These are phyloP conservation scores for Ceratobasidium theobromae DNA, from an alignment of 1,284 basidiomycete genomes.

Conservation along the genomic window DNA sequence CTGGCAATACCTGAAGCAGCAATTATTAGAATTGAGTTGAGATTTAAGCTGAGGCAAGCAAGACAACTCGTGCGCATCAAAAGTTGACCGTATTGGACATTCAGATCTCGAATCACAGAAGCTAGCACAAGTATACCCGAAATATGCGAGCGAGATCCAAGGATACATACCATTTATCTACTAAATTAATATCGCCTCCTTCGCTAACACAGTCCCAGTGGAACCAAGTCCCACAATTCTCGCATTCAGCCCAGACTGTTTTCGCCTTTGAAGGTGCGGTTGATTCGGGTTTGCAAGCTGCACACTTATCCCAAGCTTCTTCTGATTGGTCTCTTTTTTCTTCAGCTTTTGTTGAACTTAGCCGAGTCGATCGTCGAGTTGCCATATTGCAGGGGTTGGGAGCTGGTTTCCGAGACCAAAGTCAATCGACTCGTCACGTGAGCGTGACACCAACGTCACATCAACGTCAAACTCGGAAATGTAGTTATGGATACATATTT, in stretches of 20 bases:
- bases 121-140: not conserved
- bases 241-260: slow-evolving; percentile 73
- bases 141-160: not conserved
- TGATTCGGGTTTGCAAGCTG: slow-evolving; percentile 12
- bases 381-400: slow-evolving; percentile 1
- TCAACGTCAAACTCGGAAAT: too few species aligned
- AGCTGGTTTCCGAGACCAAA: too few species aligned
- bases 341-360: slow-evolving; percentile 1
- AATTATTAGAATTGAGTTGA: not conserved
- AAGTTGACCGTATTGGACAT: too few species aligned
- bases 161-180: slow-evolving; percentile 57
- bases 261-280: slow-evolving; percentile 41
- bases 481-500: too few species aligned
- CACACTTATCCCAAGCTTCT: slow-evolving; percentile 13
- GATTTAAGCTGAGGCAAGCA: too few species aligned
- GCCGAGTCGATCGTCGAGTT: slow-evolving; percentile 11
- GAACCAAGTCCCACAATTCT: slow-evolving; percentile 76
- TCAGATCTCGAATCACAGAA: too few species aligned
- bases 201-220: slow-evolving; percentile 79
- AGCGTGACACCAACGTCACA: not conserved
- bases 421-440: not conserved
- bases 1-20: slow-evolving; percentile 62
- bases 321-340: not conserved
- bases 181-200: slow-evolving; percentile 58
- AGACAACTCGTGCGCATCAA: too few species aligned